These are phyloP conservation scores for Penicillium desertorum DNA, from an alignment of 495 filamentous ascomycete genomes.

Conservation along the genomic window DNA sequence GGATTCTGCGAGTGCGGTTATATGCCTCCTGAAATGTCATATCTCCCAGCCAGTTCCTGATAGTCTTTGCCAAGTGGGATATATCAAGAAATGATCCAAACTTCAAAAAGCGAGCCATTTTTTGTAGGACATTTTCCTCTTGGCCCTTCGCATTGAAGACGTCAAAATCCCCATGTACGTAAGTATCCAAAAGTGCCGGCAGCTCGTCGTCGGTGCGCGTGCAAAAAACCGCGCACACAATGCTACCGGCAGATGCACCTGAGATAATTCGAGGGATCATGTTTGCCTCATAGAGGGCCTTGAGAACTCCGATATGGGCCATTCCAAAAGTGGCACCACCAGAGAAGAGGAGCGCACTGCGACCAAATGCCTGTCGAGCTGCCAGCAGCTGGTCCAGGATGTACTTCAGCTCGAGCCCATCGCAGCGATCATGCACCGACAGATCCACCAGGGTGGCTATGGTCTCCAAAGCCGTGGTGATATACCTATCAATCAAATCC, in stretches of 20 bases:
- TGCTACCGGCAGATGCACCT: slow-evolving; percentile 90
- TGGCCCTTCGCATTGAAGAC: slow-evolving; percentile 77
- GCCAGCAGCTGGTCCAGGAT: slow-evolving; percentile 73
- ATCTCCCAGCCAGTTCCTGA: slow-evolving; percentile 76
- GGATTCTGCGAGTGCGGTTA: slow-evolving; percentile 82
- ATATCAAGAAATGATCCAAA: slow-evolving; percentile 83
- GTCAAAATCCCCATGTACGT: slow-evolving; percentile 76
- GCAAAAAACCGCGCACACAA: slow-evolving; percentile 84
- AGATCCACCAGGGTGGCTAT: slow-evolving; percentile 68
- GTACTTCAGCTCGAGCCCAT: slow-evolving; percentile 59
- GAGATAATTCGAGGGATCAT: slow-evolving; percentile 90
- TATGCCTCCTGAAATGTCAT: slow-evolving; percentile 96
- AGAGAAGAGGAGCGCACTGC: slow-evolving; percentile 82
- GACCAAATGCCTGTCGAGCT: slow-evolving; percentile 81
- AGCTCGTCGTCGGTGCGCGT: slow-evolving; percentile 84
- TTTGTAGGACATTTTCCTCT: slow-evolving; percentile 66
- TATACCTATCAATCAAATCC: slow-evolving; percentile 79
- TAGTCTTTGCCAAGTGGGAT: slow-evolving; percentile 72
- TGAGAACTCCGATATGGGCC: slow-evolving; percentile 94
- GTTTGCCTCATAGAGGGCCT: slow-evolving; percentile 71
- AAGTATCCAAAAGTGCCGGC: slow-evolving; percentile 65
- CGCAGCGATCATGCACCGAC: slow-evolving; percentile 53
- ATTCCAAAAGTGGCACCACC: slow-evolving; percentile 94
- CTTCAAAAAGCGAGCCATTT: slow-evolving; percentile 73
- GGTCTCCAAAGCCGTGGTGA: slow-evolving; percentile 70